Percentiles rank a stretch among this genome's conserved stretches.
Conservation (phyloP, 179 eudicot genomes). For the Camellia oleifera region DNA sequence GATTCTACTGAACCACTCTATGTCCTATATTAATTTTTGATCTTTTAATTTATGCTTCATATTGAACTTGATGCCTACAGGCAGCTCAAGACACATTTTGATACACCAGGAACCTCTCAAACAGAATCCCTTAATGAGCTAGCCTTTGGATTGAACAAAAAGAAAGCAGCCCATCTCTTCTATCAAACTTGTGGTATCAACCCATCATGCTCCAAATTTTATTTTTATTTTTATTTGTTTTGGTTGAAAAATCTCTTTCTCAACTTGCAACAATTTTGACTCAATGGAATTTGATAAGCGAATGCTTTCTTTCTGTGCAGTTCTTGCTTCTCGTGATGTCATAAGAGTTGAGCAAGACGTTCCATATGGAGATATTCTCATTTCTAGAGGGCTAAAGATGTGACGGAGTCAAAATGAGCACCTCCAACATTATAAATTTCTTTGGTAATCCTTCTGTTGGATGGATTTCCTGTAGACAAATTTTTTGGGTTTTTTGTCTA, state of each 20-base stretch:
- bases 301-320: slow-evolving; percentile 39
- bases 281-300: background rate
- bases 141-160: slow-evolving; percentile 67
- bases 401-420: slow-evolving; percentile 18
- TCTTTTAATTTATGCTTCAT: slow-evolving; percentile 6
- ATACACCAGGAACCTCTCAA: slow-evolving; percentile 66
- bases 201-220: background rate
- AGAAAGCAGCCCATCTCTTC: slow-evolving; percentile 80
- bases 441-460: background rate
- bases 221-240: background rate
- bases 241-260: background rate
- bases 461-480: background rate
- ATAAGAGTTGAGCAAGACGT: slow-evolving; percentile 59
- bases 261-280: background rate
- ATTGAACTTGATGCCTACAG: slow-evolving; percentile 36
- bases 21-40: background rate
- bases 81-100: slow-evolving; percentile 87
- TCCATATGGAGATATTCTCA: slow-evolving; percentile 74
- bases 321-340: slow-evolving; percentile 67
- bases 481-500: background rate
- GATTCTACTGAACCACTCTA: background rate
- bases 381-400: slow-evolving; percentile 88
- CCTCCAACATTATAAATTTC: background rate
- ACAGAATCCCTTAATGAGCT: slow-evolving; percentile 76
- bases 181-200: slow-evolving; percentile 83